Base-by-base conservation (phyloP, 208 protist species). In the Crithidia thermophila region DNA sequence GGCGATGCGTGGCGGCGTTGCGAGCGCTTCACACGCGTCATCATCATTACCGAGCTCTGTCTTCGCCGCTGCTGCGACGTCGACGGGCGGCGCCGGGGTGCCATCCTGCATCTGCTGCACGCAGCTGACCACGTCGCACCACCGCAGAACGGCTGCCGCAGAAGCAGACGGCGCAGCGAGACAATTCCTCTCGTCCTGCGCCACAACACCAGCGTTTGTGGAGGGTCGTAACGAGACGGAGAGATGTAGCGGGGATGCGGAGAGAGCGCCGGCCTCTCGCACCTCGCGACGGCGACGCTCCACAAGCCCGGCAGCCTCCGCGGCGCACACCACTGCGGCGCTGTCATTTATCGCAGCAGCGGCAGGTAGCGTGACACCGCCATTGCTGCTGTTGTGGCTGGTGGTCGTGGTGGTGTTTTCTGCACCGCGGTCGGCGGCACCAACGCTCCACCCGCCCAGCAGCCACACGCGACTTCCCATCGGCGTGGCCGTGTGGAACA, bases 1-100 rank as follows among this genome's bases (percentile, higher is more conserved):
- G 0, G 80, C 77, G 9, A 90, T 11, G 18, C 71, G 78, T 40
- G 80, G 84, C 7, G 78, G 39, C 3, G 52, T 11, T 20, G 16
- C 23, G 20, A 6, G 14, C 23, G 33, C 13, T 4, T 21, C 9
- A 34, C 16, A 14, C 30, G 30, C 8, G 11, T 4, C 27, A 23
- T n/a, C 2, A 42, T 3, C 11, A 6, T 66, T 31, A 18, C 0
- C n/a, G 11, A 14, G 39, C 21, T 56, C 40, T 8, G 16, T 16
- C 20, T 40, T 9, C 45, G n/a, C 20, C 31, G n/a, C n/a, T 0
- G 23, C 45, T 1, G 55, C 37, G 45, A 47, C 45, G 10, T 65
- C 47, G 16, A 75, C 53, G 7, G 68, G 42, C 14, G 68, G 68
- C 0, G 68, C 68, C 13, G 61, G 60, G 16, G 47, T 55, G 31